Conservation (phyloP, 2,329 filamentous ascomycete genomes). For the Macrophomina pseudophaseolina region DNA sequence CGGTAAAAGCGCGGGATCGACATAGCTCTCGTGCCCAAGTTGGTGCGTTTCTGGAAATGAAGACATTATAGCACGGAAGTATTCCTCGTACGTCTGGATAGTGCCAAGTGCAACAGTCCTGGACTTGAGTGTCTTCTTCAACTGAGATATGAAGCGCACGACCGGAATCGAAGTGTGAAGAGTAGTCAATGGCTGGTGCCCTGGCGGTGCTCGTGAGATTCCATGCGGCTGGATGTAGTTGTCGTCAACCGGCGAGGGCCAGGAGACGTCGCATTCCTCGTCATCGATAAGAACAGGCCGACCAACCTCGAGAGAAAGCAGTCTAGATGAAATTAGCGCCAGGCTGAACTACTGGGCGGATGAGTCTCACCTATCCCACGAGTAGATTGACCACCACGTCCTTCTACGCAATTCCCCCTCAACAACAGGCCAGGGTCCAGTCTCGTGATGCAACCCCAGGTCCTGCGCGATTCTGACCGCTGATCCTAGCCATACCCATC, state of each 20-base stretch:
- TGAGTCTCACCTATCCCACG: constrained; percentile 73
- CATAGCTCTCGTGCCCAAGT: constrained; percentile 65
- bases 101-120: constrained; percentile 68
- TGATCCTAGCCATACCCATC: constrained; percentile 83
- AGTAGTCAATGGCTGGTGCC: constrained; percentile 60
- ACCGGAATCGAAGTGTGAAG: constrained; percentile 82
- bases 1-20: constrained; percentile 76
- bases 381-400: constrained; percentile 94
- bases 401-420: constrained; percentile 86
- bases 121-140: constrained; percentile 73
- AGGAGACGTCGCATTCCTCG: constrained; percentile 80
- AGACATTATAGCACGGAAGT: constrained; percentile 76
- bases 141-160: constrained; percentile 74
- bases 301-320: constrained; percentile 79
- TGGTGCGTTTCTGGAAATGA: constrained; percentile 79
- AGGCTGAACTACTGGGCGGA: neutral
- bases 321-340: constrained; percentile 48
- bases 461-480: constrained; percentile 83
- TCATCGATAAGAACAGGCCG: constrained; percentile 84
- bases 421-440: constrained; percentile 72
- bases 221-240: constrained; percentile 68
- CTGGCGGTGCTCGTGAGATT: constrained; percentile 46
- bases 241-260: constrained; percentile 82
- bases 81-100: constrained; percentile 78
- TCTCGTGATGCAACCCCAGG: constrained; percentile 78